Evolutionary conservation across 2,329 filamentous ascomycete genomes (phyloP), one percentile per base, ranked within the genome.

Genomic region (Dactylella cylindrospora): DNA sequence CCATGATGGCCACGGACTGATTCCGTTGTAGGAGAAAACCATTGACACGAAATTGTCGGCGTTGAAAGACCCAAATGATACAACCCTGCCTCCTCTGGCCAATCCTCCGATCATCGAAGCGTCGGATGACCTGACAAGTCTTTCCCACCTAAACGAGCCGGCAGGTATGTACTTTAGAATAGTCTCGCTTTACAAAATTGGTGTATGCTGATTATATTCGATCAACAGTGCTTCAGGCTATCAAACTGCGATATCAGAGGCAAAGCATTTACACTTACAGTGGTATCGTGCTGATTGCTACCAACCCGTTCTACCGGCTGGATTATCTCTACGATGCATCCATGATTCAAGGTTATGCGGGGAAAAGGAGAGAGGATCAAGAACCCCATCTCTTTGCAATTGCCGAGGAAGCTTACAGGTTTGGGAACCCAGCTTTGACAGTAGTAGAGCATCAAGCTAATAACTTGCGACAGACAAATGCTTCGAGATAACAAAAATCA

Each of bases 251-350:
- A 73, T 98, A 98, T 77, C 81, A 88, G 66, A 93, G 98, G 74
- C 97, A 97, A 76, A 93, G 98, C 74, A 98, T 98, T 71, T 98
- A 98, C 79, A 98, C 93, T 71, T 98, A 98, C 78, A 95, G 89
- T 73, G 93, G 93, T 72, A 97, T 98, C 71, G 93, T 98, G 67
- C 80, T 98, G 69, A 98, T 98, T 77, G 93, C 93, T 66, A 95
- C 93, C 66, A 98, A 98, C 76, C 93, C 93, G 17, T 98, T 98
- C 71, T 93, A 94, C 49, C 83, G 93, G 67, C 90, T 98, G 68
- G 93, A 98, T 74, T 98, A 93, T 33, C 83, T 98, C 71, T 98
- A 98, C 75, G 93, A 98, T 8, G 90, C 91, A 13, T 93, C 93
- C 67, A 98, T 98, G 91, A 90, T 98, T n/a, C 93, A 98, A 74